phyloP scores from a whole-genome alignment of 106 monocot species.

The Phalaenopsis equestris region DNA sequence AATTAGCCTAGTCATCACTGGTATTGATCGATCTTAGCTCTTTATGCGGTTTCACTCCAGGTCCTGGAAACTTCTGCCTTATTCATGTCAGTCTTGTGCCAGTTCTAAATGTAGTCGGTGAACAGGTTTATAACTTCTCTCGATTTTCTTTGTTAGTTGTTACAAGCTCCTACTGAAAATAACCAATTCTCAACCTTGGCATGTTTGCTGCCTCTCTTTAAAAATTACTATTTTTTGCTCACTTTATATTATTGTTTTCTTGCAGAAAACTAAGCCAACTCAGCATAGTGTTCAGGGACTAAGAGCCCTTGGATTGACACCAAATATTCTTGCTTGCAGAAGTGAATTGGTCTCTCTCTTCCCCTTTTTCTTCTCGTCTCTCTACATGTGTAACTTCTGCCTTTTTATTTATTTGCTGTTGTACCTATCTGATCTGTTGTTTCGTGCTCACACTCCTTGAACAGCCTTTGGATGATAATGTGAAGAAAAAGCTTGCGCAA shows the following conservation, averaged over 20 bases:
- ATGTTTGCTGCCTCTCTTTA: too few relatives aligned
- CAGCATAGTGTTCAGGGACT: too few relatives aligned
- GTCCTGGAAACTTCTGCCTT: constrained; percentile 82
- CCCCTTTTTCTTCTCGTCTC: background rate
- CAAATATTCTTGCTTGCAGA: constrained; percentile 66
- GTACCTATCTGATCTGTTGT: background rate
- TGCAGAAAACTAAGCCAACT: too few relatives aligned
- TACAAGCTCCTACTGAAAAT: too few relatives aligned
- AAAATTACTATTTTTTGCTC: too few relatives aligned
- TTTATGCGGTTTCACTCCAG: constrained; percentile 15
- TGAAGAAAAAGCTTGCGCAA: constrained; percentile 60
- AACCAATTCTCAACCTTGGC: too few relatives aligned
- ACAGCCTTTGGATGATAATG: constrained; percentile 60
- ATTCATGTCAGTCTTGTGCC: constrained; percentile 98
- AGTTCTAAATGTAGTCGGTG: constrained; percentile 92
- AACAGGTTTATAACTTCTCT: constrained; percentile 43
- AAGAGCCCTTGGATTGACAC: constrained; percentile 4
- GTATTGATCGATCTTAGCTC: too few relatives aligned
- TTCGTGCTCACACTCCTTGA: background rate
- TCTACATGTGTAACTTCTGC: background rate
- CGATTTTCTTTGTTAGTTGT: too few relatives aligned
- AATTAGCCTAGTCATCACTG: too few relatives aligned
- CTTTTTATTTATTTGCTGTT: background rate
- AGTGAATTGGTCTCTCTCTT: constrained; percentile 41
- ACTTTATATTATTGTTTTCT: too few relatives aligned